These are phyloP conservation scores for Aspergillus sp. DNA, from an alignment of 2,329 filamentous ascomycete genomes.

Conservation along the genomic window DNA sequence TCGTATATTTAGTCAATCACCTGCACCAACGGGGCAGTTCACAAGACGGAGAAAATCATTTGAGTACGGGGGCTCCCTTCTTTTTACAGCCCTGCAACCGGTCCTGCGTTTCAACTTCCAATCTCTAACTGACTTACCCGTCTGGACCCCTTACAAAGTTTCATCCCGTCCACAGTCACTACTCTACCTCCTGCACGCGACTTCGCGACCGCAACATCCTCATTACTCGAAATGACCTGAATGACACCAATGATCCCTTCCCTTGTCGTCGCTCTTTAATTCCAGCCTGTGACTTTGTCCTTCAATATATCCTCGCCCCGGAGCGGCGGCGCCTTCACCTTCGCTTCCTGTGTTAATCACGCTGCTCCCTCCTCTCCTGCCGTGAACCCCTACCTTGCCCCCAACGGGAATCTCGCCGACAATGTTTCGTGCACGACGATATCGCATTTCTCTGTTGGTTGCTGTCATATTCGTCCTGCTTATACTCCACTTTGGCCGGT, in stretches of 20 bases:
- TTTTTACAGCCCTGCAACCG: neutral
- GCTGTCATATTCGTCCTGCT: constrained; percentile 44
- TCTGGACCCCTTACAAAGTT: neutral
- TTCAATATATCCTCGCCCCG: neutral
- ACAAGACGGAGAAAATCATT: neutral
- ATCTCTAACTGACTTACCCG: neutral
- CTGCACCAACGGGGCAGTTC: neutral
- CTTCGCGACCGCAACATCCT: neutral
- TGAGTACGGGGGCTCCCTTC: neutral
- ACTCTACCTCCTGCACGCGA: constrained; percentile 4
- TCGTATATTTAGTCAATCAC: neutral
- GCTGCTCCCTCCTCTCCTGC: neutral
- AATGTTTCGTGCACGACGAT: constrained; percentile 52
- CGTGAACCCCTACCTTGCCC: neutral
- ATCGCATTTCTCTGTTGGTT: constrained; percentile 48
- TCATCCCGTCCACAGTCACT: neutral
- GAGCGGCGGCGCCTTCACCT: neutral
- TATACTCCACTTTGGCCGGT: constrained; percentile 53
- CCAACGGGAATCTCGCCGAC: neutral
- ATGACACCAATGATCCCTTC: neutral
- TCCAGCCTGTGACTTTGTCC: neutral
- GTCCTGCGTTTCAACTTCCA: neutral
- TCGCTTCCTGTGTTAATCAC: constrained; percentile 1
- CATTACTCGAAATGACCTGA: constrained; percentile 1
- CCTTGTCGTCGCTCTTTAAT: neutral